A percentile compares a stretch with the other conserved stretches of the same genome.
phyloP scores from a whole-genome alignment of 257 asterid species.

The Echium plantagineum region DNA sequence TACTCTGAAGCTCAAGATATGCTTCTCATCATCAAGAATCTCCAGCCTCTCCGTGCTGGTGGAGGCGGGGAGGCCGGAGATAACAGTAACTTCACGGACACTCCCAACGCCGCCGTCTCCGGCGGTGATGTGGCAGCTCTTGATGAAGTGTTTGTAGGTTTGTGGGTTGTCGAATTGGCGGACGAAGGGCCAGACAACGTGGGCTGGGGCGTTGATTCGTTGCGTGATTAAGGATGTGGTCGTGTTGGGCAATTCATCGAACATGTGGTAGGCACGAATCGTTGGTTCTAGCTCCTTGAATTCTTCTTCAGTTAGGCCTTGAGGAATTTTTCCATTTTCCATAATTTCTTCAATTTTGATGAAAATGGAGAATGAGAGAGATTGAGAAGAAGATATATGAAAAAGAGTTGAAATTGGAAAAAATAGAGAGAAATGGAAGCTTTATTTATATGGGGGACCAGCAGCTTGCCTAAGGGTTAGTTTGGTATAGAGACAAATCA shows the following conservation, averaged over 20 bases:
- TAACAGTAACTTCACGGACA: conserved; percentile 73
- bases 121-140: conserved; percentile 46
- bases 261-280: conserved; percentile 47
- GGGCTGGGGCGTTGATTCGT: conserved; percentile 62
- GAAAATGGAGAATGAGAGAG: not conserved
- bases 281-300: conserved; percentile 34
- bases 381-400: not conserved
- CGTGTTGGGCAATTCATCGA: conserved; percentile 50
- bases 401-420: not conserved
- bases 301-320: conserved; percentile 47
- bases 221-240: conserved; percentile 63
- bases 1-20: conserved; percentile 60
- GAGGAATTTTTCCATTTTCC: conserved; percentile 28
- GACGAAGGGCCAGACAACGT: conserved; percentile 64
- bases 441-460: not conserved
- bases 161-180: conserved; percentile 81
- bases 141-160: conserved; percentile 85
- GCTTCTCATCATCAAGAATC: conserved; percentile 61
- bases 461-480: not conserved
- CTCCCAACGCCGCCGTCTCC: conserved; percentile 86
- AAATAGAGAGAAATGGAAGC: not conserved
- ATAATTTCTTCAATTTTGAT: conserved; percentile 3
- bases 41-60: conserved; percentile 86
- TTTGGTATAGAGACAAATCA: not conserved
- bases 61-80: conserved; percentile 86